Base-by-base conservation (phyloP, 352 stramenopile genomes). In the Globisporangium emineosum region DNA sequence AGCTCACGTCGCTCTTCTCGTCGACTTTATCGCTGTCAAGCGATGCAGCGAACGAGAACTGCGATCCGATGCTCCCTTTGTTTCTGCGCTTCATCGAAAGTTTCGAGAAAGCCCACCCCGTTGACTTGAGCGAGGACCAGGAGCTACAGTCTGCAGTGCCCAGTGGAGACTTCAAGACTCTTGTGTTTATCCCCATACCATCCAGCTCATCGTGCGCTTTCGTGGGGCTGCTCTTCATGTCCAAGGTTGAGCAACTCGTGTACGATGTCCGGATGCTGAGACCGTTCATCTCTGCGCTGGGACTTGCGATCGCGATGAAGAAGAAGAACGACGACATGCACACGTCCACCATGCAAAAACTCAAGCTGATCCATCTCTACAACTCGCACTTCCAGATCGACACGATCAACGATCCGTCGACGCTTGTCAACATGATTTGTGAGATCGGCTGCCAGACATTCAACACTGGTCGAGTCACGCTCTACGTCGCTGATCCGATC, bases 401-500 rank as follows among this genome's bases (percentile, higher is more conserved):
- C 40, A 83, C 76, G 23, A 79, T 91, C 40, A 86, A 86, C 32
- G 82, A 91, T 56, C 82, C 82, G 5, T 89, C 82, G 2, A 81
- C 78, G 15, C 72, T 91, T 19, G 80, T 93, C 23, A 76, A 88
- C 49, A 76, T 90, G 65, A 89, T 93, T 32, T 93, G 84, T 33
- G 73, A 83, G 3, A 83, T 90, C 23, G 84, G 84, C 17, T 72
- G 75, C 49, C 71, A 78, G 25, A 76, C 90, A 6, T 93, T 93
- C 73, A 79, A 89, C 60, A 93, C 84, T 2, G 71, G 68, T 10
- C 72, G 81, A 33, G 81, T 93, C 19, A 90, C 80, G 6, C 65
- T 93, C 0, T 93, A 91, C 61, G 81, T 93, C 6, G 81, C 79
- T 0, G 84, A 93, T 57, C 81, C 62, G 27, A 89, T 93, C 67